Conservation (phyloP, 1,284 basidiomycete genomes). For the Meira nashicola region DNA sequence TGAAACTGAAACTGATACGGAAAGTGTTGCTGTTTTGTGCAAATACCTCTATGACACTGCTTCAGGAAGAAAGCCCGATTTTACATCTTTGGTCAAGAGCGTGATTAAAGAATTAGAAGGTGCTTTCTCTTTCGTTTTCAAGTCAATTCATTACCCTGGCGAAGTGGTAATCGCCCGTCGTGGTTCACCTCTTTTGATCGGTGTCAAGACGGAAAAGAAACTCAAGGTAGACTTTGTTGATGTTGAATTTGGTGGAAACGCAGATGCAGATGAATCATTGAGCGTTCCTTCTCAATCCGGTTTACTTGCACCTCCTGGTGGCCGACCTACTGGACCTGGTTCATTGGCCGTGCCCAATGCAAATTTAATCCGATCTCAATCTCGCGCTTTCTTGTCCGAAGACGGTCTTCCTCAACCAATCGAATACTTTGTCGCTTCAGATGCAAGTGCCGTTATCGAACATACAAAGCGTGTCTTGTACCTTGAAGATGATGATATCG, state of each 20-base stretch:
- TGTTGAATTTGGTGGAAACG: conserved; percentile 63
- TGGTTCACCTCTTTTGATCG: conserved; percentile 91
- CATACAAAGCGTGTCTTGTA: conserved; percentile 99
- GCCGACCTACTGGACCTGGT: conserved; percentile 47
- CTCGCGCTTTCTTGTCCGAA: conserved; percentile 95
- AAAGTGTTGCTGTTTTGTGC: conserved; percentile 89
- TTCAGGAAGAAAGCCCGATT: conserved; percentile 78
- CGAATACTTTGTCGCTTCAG: conserved; percentile 98
- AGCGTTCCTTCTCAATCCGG: conserved; percentile 22
- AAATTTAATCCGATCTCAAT: conserved; percentile 80
- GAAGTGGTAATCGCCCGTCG: conserved; percentile 93
- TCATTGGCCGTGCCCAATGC: conserved; percentile 36
- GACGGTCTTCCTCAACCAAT: conserved; percentile 98
- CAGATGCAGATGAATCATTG: conserved; percentile 24
- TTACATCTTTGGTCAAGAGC: conserved; percentile 88
- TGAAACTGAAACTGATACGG: conserved; percentile 94
- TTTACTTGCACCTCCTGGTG: conserved; percentile 69
- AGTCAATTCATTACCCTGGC: conserved; percentile 91
- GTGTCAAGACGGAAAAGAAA: conserved; percentile 99
- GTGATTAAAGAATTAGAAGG: conserved; percentile 98
- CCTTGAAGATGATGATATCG: conserved; percentile 98
- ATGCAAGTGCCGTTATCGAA: conserved; percentile 92
- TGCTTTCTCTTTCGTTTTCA: conserved; percentile 99
- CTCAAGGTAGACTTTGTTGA: conserved; percentile 99
- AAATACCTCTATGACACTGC: conserved; percentile 97